A percentile compares a stretch with the other conserved stretches of the same genome.
These are phyloP conservation scores for Aeminium ludgeri DNA, from an alignment of 495 filamentous ascomycete genomes.

Conservation along the genomic window DNA sequence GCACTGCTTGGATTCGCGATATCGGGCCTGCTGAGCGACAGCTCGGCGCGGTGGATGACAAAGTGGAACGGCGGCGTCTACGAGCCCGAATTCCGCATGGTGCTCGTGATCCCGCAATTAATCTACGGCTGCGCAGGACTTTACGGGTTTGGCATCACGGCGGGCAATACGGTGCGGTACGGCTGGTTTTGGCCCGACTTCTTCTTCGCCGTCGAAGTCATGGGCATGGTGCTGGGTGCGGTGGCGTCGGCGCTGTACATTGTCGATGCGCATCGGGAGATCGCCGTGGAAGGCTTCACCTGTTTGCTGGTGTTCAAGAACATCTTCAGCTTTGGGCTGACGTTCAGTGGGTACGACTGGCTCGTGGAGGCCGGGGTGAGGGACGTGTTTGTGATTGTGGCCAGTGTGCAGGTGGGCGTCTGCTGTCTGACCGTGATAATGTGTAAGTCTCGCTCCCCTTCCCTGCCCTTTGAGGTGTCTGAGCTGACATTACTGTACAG, in stretches of 20 bases:
- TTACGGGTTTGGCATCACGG: constrained; percentile 66
- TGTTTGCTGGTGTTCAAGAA: constrained; percentile 87
- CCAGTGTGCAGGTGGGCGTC: constrained; percentile 56
- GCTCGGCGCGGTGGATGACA: constrained; percentile 51
- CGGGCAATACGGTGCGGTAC: constrained; percentile 40
- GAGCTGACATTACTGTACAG: constrained; percentile 27
- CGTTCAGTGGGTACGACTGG: constrained; percentile 71
- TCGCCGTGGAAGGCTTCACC: constrained; percentile 82
- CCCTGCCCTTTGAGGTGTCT: not conserved
- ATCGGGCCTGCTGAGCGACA: constrained; percentile 59
- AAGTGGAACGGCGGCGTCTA: constrained; percentile 62
- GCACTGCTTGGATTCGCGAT: constrained; percentile 61
- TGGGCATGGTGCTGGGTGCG: constrained; percentile 82
- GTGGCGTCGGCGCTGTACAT: constrained; percentile 79
- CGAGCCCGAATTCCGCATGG: constrained; percentile 78
- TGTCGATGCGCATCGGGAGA: constrained; percentile 83
- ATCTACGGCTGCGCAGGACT: constrained; percentile 63
- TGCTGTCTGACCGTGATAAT: constrained; percentile 60
- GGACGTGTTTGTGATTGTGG: constrained; percentile 52
- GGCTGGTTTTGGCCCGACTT: constrained; percentile 56
- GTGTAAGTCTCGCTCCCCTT: constrained; percentile 41
- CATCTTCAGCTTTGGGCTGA: constrained; percentile 74
- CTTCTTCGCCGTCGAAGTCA: constrained; percentile 50
- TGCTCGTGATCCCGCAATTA: constrained; percentile 66
- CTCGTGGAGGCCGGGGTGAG: constrained; percentile 40